A percentile compares a stretch with the other conserved stretches of the same genome.
These are phyloP conservation scores for Macrocybe sp. DNA, from an alignment of 1,284 basidiomycete species.

Conservation along the genomic window DNA sequence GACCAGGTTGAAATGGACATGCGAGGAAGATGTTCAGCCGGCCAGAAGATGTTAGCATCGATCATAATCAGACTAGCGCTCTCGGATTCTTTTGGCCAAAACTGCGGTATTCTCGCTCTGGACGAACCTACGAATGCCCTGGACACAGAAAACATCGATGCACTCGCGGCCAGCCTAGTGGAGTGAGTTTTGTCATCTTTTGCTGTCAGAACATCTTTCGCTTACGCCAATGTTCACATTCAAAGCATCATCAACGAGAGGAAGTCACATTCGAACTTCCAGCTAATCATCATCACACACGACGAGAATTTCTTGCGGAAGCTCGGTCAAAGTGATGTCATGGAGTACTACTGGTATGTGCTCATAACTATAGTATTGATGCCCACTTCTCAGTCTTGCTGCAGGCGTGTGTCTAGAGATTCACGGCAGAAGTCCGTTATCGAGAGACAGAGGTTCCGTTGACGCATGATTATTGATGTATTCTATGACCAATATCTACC, in stretches of 20 bases:
- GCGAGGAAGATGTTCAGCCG: conserved; percentile 97
- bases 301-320: conserved; percentile 87
- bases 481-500: background rate
- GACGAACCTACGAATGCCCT: conserved; percentile 99
- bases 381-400: conserved; percentile 8
- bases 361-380: background rate
- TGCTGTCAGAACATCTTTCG: background rate
- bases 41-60: conserved; percentile 98
- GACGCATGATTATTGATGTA: conserved; percentile 21
- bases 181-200: conserved; percentile 57
- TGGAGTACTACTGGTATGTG: conserved; percentile 88
- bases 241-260: conserved; percentile 88
- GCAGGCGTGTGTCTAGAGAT: conserved; percentile 46
- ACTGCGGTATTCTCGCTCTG: conserved; percentile 95
- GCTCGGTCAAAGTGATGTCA: conserved; percentile 80
- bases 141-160: conserved; percentile 95
- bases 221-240: background rate
- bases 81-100: conserved; percentile 95
- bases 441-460: conserved; percentile 58
- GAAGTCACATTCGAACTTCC: conserved; percentile 88
- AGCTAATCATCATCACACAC: conserved; percentile 96
- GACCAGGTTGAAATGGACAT: conserved; percentile 99
- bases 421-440: conserved; percentile 71
- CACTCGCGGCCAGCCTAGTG: conserved; percentile 85
- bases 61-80: conserved; percentile 98